Base-by-base conservation (phyloP, 2,329 filamentous ascomycete genomes). In the Alternaria tenuissima region DNA sequence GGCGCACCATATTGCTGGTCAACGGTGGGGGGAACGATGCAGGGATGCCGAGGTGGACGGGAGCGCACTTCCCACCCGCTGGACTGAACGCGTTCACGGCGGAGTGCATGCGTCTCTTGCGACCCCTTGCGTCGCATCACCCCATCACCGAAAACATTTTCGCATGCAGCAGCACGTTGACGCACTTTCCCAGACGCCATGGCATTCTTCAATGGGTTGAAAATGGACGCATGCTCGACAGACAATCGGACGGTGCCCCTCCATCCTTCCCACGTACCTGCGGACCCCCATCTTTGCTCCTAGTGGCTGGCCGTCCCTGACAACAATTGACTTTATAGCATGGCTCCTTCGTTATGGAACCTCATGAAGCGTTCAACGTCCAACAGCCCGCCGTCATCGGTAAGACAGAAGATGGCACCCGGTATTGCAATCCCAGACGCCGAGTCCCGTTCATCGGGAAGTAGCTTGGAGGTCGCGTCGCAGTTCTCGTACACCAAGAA, bases 331-430 rank as follows among this genome's bases (percentile, higher is more conserved):
- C 51, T 59, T 71, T 70, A 72, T 69, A 76, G 64, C 58, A 78
- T 78, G 75, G 62, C 73, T 53, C 65, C 70, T 52, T 69, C 69
- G 53, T 60, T 76, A 66, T 77, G 69, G 72, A 68, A 59, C 59
- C 55, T 76, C 65, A 75, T 77, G 74, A 78, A 77, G 73, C 73
- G 75, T 48, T 65, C 71, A 55, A 55, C 69, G 9, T 71, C 73
- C 9, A 64, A 55, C 62, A 69, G 68, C 49, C 57, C 65, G 36
- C 65, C 69, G 12, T 53, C 67, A 5, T 64, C 70, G n/a, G 75
- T 73, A 55, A 61, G 71, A 39, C 65, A 74, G 61, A 77, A 74
- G 63, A 77, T 78, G 76, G 66, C 76, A 24, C 73, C 76, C 8
- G 73, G 72, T 51, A 65, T 72, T 2, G 69, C 67, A 28, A 56